Evolutionary conservation across 1,284 basidiomycete genomes (phyloP).

Genomic region (Fomitiporia mediterranea): DNA sequence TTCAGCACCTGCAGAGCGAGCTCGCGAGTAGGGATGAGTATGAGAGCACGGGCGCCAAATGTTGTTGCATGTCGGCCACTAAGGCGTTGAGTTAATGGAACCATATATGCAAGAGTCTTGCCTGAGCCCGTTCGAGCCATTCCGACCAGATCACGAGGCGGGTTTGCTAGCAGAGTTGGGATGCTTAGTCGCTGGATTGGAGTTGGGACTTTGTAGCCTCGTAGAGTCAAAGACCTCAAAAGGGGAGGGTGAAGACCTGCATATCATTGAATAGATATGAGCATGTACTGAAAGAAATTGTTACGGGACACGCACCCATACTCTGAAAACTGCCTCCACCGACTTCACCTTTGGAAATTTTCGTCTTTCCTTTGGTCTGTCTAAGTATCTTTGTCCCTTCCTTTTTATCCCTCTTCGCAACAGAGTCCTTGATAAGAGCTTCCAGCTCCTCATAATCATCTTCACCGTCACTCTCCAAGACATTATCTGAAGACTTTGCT

Average conservation of each 20-base stretch:
- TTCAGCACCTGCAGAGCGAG: conserved; percentile 91
- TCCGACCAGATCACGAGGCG: conserved; percentile 92
- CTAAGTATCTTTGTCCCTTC: conserved; percentile 66
- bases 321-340: conserved; percentile 84
- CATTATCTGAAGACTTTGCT: conserved; percentile 23
- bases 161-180: conserved; percentile 78
- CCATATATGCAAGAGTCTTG: conserved; percentile 95
- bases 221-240: conserved; percentile 81
- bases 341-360: conserved; percentile 63
- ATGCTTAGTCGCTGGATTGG: conserved; percentile 94
- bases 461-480: conserved; percentile 24
- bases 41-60: conserved; percentile 85
- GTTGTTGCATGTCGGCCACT: conserved; percentile 75
- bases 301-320: conserved; percentile 63
- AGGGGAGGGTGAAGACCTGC: conserved; percentile 83
- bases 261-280: neutral
- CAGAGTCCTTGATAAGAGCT: conserved; percentile 58
- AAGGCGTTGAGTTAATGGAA: conserved; percentile 87
- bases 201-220: conserved; percentile 93
- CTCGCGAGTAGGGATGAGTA: conserved; percentile 91
- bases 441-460: conserved; percentile 52
- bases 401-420: conserved; percentile 63
- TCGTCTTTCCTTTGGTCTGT: conserved; percentile 62
- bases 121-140: conserved; percentile 99
- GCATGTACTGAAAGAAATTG: conserved; percentile 3